Conservation (phyloP, 2,329 filamentous ascomycete species). For the Aspergillus costaricaensis region DNA sequence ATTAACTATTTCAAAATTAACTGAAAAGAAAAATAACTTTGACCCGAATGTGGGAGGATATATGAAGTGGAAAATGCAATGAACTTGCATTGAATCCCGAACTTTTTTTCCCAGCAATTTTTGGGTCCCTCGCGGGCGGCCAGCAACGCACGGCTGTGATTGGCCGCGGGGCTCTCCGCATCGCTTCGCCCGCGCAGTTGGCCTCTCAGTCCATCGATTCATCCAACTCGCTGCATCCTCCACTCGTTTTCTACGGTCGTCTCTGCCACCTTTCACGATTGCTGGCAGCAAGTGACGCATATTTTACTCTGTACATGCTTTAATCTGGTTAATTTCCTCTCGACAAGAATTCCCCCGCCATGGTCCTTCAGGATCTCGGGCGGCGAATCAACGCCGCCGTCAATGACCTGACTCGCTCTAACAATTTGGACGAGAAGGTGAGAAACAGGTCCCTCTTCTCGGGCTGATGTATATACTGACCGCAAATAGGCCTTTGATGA, state of each 20-base stretch:
- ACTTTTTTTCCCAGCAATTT: conserved; percentile 29
- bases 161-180: conserved; percentile 34
- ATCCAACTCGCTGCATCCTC: conserved; percentile 18
- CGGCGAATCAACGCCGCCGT: conserved; percentile 98
- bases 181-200: conserved; percentile 15
- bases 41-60: conserved; percentile 1
- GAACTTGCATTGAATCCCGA: conserved; percentile 5
- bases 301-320: neutral
- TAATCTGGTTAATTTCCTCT: neutral
- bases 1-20: conserved; percentile 11
- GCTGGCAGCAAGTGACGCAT: neutral
- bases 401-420: conserved; percentile 85
- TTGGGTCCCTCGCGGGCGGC: conserved; percentile 31
- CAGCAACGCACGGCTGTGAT: conserved; percentile 32
- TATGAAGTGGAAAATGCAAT: neutral
- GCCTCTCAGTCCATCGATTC: conserved; percentile 12
- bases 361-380: conserved; percentile 99
- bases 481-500: conserved; percentile 77
- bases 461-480: conserved; percentile 2
- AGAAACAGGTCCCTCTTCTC: conserved; percentile 1
- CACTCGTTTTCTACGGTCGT: conserved; percentile 20
- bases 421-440: conserved; percentile 95
- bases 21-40: neutral
- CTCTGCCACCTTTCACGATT: neutral
- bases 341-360: conserved; percentile 45